Evolutionary conservation across 192 early-diverging fungal species (phyloP).

Genomic region (Umbelopsis ramanniana): DNA sequence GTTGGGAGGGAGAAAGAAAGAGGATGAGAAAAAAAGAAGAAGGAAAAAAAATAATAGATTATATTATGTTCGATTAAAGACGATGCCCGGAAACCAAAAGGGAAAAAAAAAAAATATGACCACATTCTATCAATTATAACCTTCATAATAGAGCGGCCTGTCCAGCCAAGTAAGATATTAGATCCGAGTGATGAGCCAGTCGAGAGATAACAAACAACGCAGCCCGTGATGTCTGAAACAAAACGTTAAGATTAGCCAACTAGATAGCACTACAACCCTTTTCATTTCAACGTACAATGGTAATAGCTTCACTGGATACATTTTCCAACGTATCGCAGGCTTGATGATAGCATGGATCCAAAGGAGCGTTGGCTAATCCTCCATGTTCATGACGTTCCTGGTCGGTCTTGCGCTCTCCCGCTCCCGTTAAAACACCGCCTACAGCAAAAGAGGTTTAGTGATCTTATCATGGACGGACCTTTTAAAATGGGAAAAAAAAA

Average conservation of each 20-base stretch:
- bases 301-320: conserved; percentile 60
- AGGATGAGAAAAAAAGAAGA: neutral
- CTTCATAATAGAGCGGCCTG: neutral
- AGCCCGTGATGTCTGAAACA: conserved; percentile 3
- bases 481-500: neutral
- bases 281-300: neutral
- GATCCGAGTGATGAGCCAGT: conserved; percentile 8
- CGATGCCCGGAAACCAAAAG: neutral
- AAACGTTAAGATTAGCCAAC: neutral
- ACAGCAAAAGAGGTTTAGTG: neutral
- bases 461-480: neutral
- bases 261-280: neutral
- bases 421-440: conserved; percentile 70
- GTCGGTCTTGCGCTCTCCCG: conserved; percentile 60
- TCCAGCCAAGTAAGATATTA: conserved; percentile 10
- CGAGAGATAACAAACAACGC: conserved; percentile 23
- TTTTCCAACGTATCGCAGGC: conserved; percentile 71
- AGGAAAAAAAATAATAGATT: neutral
- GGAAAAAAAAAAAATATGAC: neutral
- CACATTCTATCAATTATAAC: neutral
- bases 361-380: conserved; percentile 64
- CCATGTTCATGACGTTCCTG: conserved; percentile 58
- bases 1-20: neutral
- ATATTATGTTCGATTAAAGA: too few relatives aligned
- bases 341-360: conserved; percentile 74